Percentiles rank a stretch among this genome's conserved stretches.
Evolutionary conservation across 352 stramenopile genomes (phyloP).

Genomic region (Phytophthora sansomeana): DNA sequence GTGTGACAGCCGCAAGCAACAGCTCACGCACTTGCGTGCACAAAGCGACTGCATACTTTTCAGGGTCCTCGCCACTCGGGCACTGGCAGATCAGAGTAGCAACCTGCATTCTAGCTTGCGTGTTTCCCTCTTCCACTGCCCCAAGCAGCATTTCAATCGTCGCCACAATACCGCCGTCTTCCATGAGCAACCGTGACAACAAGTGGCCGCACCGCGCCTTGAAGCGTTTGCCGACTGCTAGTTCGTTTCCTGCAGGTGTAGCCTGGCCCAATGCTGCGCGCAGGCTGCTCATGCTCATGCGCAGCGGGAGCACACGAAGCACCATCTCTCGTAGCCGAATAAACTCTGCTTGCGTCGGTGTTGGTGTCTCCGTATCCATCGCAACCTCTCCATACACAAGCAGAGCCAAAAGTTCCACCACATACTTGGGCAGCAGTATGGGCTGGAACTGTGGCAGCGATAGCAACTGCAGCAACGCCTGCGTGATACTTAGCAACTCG

Average conservation of each 20-base stretch:
- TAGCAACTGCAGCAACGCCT: slow-evolving; percentile 66
- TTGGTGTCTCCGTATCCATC: slow-evolving; percentile 21
- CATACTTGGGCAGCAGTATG: slow-evolving; percentile 84
- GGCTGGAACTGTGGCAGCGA: slow-evolving; percentile 78
- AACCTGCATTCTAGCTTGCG: slow-evolving; percentile 85
- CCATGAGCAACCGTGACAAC: slow-evolving; percentile 69
- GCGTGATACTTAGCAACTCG: slow-evolving; percentile 56
- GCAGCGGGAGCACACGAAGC: slow-evolving; percentile 62
- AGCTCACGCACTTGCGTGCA: slow-evolving; percentile 64
- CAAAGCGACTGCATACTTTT: slow-evolving; percentile 56
- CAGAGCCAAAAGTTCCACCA: slow-evolving; percentile 74
- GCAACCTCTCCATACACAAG: slow-evolving; percentile 63
- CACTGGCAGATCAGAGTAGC: slow-evolving; percentile 81
- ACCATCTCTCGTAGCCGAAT: slow-evolving; percentile 48
- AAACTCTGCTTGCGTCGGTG: slow-evolving; percentile 42
- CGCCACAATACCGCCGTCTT: slow-evolving; percentile 75
- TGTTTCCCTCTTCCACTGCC: slow-evolving; percentile 84
- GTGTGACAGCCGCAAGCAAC: slow-evolving; percentile 49
- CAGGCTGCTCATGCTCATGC: slow-evolving; percentile 79
- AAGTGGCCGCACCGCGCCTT: slow-evolving; percentile 69
- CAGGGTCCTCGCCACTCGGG: slow-evolving; percentile 48
- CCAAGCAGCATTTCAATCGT: slow-evolving; percentile 87
- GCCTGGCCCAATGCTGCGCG: slow-evolving; percentile 69
- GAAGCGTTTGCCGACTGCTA: slow-evolving; percentile 47
- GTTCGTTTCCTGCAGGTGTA: slow-evolving; percentile 18